Base-by-base conservation (phyloP, 202 grass and related monocot genomes). In the Carex arenaria region DNA sequence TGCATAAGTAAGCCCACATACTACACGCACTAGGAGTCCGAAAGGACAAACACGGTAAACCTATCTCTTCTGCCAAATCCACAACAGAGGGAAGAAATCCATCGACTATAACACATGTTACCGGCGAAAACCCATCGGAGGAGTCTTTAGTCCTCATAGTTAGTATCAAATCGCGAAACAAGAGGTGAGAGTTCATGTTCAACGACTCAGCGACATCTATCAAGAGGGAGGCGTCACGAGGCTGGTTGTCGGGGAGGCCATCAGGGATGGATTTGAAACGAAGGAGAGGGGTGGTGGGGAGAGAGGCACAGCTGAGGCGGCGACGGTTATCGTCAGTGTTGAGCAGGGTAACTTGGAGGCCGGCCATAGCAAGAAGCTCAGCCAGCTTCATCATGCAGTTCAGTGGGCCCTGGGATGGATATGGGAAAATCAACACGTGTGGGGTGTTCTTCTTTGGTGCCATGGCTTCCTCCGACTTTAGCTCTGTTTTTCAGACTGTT, bases 71-170 rank as follows among this genome's bases (percentile, higher is more conserved):
- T 0, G 90, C 75, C 22, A 80, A 14, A 60, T 92, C 85, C 28
- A 86, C 2, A 7, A 83, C 31, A 8, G 68, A 85, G 0, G 84
- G 82, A 40, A 94, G 8, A 6, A 87, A 11, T 5, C 90, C 90
- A 3, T 94, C 90, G 3, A 53, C 84, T 49, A 94, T 87, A 13
- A 94, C 61, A 77, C 88, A 95, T n/a, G 90, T 89, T 26, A 93
- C 67, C 3, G 83, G 88, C 0, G 90, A 86, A 57, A 86, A 87
- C 57, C 15, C 19, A 12, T 69, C 81, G 7, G 43, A 18, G n/a
- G 14, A 53, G 52, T 67, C n/a, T 54, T 34, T 36, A 10, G 15
- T 72, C 26, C 14, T 18, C 72, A 76, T 82, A 11, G 40, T 53
- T 23, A 82, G 7, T 32, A 94, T 61, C 45, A 94, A 67, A 20